A percentile compares a stretch with the other conserved stretches of the same genome.
Conservation (phyloP, 2,329 filamentous ascomycete species). For the Penicillium sclerotigenum region DNA sequence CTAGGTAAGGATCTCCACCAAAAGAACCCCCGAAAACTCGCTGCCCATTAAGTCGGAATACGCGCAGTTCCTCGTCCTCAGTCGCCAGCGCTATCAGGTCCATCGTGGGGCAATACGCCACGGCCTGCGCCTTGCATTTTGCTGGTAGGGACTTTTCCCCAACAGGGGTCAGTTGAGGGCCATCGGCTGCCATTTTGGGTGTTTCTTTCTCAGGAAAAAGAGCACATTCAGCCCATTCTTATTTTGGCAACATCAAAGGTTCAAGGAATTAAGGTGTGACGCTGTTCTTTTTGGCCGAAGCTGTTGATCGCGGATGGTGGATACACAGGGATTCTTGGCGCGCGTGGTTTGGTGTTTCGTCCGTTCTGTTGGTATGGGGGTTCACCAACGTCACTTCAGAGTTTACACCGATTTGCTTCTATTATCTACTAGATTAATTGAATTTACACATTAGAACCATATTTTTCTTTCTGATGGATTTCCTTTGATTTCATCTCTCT, state of each 20-base stretch:
- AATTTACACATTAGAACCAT: background rate
- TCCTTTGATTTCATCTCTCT: background rate
- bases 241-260: background rate
- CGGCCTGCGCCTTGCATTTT: constrained; percentile 47
- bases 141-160: constrained; percentile 41
- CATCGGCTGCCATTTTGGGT: constrained; percentile 24
- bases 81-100: constrained; percentile 73
- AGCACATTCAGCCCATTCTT: constrained; percentile 27
- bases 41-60: constrained; percentile 77
- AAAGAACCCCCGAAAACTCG: constrained; percentile 55
- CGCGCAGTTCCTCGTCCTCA: constrained; percentile 65
- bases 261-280: background rate
- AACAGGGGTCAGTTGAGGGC: constrained; percentile 38
- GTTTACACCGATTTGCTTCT: background rate
- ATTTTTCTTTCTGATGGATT: background rate
- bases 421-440: background rate
- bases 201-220: background rate
- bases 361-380: background rate
- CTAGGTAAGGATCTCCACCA: constrained; percentile 38
- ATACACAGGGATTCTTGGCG: constrained; percentile 22
- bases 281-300: constrained; percentile 9
- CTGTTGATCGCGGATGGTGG: constrained; percentile 21
- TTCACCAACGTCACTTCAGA: background rate
- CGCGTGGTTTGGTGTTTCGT: constrained; percentile 9
- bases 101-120: constrained; percentile 78